Evolutionary conservation across 2,329 filamentous ascomycete genomes (phyloP), one percentile per base, ranked within the genome.

Genomic region (Ceratocystis cacaofunesta): DNA sequence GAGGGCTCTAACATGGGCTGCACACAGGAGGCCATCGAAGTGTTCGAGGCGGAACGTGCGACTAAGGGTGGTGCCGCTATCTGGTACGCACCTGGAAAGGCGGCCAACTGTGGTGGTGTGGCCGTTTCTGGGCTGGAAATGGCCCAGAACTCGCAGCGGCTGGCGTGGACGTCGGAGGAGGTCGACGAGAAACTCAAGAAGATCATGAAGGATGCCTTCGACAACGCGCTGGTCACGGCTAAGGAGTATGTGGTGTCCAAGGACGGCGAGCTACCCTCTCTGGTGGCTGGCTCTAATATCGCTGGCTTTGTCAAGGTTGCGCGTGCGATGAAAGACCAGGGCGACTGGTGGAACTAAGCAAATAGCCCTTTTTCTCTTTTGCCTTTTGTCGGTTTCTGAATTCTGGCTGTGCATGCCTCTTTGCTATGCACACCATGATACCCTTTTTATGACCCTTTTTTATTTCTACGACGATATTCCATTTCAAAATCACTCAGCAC

Each of bases 1-100:
- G 94, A 99, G 80, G 94, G 94, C 66, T 94, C 88, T 78, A 97
- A 97, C 85, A 97, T 99, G 94, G 94, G 94, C 69, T 96, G 91
- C 82, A 96, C 92, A 43, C 90, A 94, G 78, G 91, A 89, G 70
- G 92, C 92, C 70, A 96, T 99, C 72, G 89, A 96, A 72, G 80
- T 90, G 70, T 97, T 97, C 75, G 92, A 97, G 83, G 83, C 81
- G 19, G 80, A 86, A 72, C 84, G 92, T 71, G 85, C 80, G 74
- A 83, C 83, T 75, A 85, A 90, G 80, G 85, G 84, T 69, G 77
- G 77, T 63, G 75, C 78, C 5, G 85, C 89, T 68, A 85, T 96
- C 76, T 99, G 94, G 94, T 97, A 97, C 77, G 94, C 89, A 19
- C 92, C 92, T 62, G 92, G 90, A 71, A 97, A 97, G 85, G 94